Evolutionary conservation across 345 rosid species (phyloP).

Genomic region (Mercurialis annua): DNA sequence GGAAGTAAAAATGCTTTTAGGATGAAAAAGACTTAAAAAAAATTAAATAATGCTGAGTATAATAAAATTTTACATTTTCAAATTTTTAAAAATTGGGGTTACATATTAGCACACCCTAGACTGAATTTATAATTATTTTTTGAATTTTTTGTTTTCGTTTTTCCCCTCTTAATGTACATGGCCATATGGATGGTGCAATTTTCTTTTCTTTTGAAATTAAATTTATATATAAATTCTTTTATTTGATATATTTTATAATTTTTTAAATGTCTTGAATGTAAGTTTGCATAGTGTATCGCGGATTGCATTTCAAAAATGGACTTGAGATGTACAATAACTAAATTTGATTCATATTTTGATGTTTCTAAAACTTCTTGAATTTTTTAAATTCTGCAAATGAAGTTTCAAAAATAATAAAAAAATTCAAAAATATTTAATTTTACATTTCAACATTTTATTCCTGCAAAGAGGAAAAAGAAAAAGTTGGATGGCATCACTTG

Average conservation of each 20-base stretch:
- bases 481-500: no score
- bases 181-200: slow-evolving; percentile 43
- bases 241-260: slow-evolving; percentile 11
- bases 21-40: neutral
- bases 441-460: no score
- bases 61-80: neutral
- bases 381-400: no score
- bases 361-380: no score
- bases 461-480: no score
- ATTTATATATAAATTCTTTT: slow-evolving; percentile 50
- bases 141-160: neutral
- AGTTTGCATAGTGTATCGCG: no score
- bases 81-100: neutral
- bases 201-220: slow-evolving; percentile 5
- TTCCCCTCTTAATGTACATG: slow-evolving; percentile 38
- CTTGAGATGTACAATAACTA: no score
- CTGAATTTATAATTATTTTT: neutral
- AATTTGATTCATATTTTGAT: no score
- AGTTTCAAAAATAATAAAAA: no score
- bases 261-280: neutral
- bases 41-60: slow-evolving; percentile 9
- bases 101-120: slow-evolving; percentile 3
- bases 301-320: no score
- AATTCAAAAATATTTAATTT: no score
- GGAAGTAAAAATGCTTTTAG: no score